These are phyloP conservation scores for Lomentospora prolificans DNA, from an alignment of 2,329 filamentous ascomycete genomes.

Conservation along the genomic window DNA sequence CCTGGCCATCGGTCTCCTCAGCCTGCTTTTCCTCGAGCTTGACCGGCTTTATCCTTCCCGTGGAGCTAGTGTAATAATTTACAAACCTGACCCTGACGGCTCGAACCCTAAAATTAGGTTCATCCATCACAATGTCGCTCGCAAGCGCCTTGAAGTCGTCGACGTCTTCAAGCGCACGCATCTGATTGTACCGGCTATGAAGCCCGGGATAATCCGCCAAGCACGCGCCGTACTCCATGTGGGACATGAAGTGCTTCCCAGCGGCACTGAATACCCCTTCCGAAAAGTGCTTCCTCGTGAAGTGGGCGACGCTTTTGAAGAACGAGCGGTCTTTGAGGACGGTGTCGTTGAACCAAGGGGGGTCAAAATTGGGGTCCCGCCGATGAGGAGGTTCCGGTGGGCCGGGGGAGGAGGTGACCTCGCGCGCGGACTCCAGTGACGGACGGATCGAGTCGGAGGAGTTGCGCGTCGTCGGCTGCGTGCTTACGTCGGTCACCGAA, in stretches of 20 bases:
- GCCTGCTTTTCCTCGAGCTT: conserved; percentile 17
- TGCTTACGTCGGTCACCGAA: not conserved
- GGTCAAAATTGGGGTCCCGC: conserved; percentile 61
- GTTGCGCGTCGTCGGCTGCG: not conserved
- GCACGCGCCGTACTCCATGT: conserved; percentile 73
- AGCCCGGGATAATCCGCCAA: conserved; percentile 68
- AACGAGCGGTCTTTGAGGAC: conserved; percentile 59
- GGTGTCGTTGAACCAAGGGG: conserved; percentile 66
- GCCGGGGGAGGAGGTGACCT: conserved; percentile 8
- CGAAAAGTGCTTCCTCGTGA: conserved; percentile 67
- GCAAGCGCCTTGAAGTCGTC: conserved; percentile 37
- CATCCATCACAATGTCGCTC: conserved; percentile 8
- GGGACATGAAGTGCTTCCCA: conserved; percentile 64
- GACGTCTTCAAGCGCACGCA: conserved; percentile 64
- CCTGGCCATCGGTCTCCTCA: no score
- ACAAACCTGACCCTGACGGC: conserved; percentile 58
- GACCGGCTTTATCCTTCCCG: conserved; percentile 53
- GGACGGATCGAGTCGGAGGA: conserved; percentile 7
- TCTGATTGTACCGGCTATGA: conserved; percentile 55
- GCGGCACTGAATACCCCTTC: conserved; percentile 62
- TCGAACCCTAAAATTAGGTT: conserved; percentile 10
- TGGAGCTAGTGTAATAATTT: conserved; percentile 86
- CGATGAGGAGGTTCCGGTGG: conserved; percentile 12
- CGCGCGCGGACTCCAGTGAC: not conserved
- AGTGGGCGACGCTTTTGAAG: conserved; percentile 60